Conservation (phyloP, 1,284 basidiomycete species). For the Trichosporon inkin region DNA sequence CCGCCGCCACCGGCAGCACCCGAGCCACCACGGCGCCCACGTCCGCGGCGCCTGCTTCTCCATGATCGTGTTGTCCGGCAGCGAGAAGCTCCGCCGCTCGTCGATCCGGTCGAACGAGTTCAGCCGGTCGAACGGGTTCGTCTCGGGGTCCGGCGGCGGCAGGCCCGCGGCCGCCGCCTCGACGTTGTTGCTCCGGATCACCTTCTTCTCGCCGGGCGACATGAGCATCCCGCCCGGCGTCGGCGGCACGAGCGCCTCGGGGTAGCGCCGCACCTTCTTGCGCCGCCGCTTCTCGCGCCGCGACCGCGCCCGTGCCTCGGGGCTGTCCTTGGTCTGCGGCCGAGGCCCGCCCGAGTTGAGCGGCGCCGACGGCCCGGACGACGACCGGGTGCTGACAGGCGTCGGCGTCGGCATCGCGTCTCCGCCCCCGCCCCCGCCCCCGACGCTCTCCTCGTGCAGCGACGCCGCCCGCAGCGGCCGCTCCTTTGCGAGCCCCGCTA, state of each 20-base stretch:
- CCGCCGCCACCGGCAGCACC: not conserved
- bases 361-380: not conserved
- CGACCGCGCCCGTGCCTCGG: not conserved
- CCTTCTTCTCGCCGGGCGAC: not conserved
- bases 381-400: conserved; percentile 1
- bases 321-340: not conserved
- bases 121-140: conserved; percentile 20
- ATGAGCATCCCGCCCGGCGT: conserved; percentile 14
- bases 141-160: conserved; percentile 10
- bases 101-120: conserved; percentile 26
- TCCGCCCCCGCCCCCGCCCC: not conserved
- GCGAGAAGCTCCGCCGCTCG: conserved; percentile 18
- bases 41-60: not conserved
- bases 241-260: conserved; percentile 16
- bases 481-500: not conserved
- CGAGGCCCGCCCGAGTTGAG: not conserved
- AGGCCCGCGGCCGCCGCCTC: conserved; percentile 8
- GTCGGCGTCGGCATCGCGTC: not conserved
- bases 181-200: conserved; percentile 11
- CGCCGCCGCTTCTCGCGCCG: conserved; percentile 1
- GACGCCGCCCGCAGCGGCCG: not conserved
- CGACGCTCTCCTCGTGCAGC: not conserved
- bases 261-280: conserved; percentile 11
- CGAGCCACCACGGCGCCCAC: conserved; percentile 4
- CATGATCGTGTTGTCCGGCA: not conserved